Percentiles rank a stretch among this genome's conserved stretches.
phyloP scores from a whole-genome alignment of 2,329 filamentous ascomycete species.

The Alternaria incomplexa region DNA sequence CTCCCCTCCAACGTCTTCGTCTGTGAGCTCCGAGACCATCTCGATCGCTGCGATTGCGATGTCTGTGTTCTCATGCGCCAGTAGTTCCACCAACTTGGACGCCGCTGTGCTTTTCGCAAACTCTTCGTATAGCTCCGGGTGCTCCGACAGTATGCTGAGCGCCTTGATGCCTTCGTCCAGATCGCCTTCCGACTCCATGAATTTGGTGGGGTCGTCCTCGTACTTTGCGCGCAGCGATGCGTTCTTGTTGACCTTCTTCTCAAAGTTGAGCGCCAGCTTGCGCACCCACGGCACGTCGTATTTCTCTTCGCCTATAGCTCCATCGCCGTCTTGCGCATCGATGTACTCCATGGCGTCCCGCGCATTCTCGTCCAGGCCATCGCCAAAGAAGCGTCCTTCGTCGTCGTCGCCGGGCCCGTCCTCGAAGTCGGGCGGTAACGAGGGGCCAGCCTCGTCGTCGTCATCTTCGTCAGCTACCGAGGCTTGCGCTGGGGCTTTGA shows the following conservation, averaged over 20 bases:
- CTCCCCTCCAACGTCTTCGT: slow-evolving; percentile 86
- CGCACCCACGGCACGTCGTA: slow-evolving; percentile 86
- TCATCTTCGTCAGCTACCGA: slow-evolving; percentile 57
- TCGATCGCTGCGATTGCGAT: slow-evolving; percentile 92
- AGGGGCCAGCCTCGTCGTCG: slow-evolving; percentile 57
- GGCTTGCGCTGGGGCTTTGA: slow-evolving; percentile 55
- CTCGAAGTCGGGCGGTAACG: slow-evolving; percentile 62
- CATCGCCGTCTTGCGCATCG: slow-evolving; percentile 68
- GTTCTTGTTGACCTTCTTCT: slow-evolving; percentile 90
- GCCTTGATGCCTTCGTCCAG: slow-evolving; percentile 87
- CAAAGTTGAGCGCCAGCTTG: slow-evolving; percentile 80
- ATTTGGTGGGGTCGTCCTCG: slow-evolving; percentile 78
- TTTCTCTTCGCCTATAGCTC: slow-evolving; percentile 67
- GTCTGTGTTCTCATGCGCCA: slow-evolving; percentile 96
- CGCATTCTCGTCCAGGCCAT: slow-evolving; percentile 82
- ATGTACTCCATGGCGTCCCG: slow-evolving; percentile 87
- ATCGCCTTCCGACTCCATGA: slow-evolving; percentile 86
- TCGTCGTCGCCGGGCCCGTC: slow-evolving; percentile 70
- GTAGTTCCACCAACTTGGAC: slow-evolving; percentile 75
- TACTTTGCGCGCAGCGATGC: slow-evolving; percentile 86
- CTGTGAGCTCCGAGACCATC: slow-evolving; percentile 87
- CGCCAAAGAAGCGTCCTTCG: slow-evolving; percentile 94
- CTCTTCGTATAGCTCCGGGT: slow-evolving; percentile 81
- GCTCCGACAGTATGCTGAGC: slow-evolving; percentile 84
- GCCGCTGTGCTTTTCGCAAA: slow-evolving; percentile 78